Evolutionary conservation across 2,329 filamentous ascomycete genomes (phyloP), one percentile per base, ranked within the genome.

Genomic region (Ustulina deusta): DNA sequence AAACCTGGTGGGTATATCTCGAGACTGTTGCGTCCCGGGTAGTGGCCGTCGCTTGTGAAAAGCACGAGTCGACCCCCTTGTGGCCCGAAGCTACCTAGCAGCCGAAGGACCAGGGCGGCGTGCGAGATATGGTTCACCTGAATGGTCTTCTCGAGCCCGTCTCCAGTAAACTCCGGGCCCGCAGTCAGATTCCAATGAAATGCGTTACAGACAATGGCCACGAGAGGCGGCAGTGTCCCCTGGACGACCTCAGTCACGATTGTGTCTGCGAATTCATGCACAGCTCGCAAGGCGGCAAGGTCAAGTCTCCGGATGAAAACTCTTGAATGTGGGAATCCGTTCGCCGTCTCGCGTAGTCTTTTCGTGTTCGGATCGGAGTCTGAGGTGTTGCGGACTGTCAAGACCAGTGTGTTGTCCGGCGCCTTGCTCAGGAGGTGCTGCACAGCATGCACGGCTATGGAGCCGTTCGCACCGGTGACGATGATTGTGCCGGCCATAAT

Each of bases 31-130:
- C 80, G 81, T 0, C 81, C 80, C 0, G 79, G 77, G 66, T 74
- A 79, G 69, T 83, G 81, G 4, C 75, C 71, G 13, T 80, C 76
- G 32, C 79, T 74, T 2, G 74, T 71, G 54, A 76, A 73, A 9
- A 75, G 69, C 25, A 76, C 66, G 15, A 77, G 40, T 10, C 75
- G 74, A 10, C 74, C 74, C 9, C 70, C 73, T 10, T 91, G 89
- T 0, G 89, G 86, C 71, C 91, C 88, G 81, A 89, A 91, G 73
- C 89, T 90, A 48, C 88, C 81, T 78, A 85, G 79, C 1, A 82
- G 72, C 27, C 77, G 77, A 49, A 83, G 71, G 6, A 82, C 72
- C 13, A 83, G 60, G 0, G 79, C 73, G 11, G 75, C 76, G 59
- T 83, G 81, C 0, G 80, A 75, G 46, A 83, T 66, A 65, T 83